phyloP scores from a whole-genome alignment of 2,329 filamentous ascomycete genomes.

The Aspergillus hortae region DNA sequence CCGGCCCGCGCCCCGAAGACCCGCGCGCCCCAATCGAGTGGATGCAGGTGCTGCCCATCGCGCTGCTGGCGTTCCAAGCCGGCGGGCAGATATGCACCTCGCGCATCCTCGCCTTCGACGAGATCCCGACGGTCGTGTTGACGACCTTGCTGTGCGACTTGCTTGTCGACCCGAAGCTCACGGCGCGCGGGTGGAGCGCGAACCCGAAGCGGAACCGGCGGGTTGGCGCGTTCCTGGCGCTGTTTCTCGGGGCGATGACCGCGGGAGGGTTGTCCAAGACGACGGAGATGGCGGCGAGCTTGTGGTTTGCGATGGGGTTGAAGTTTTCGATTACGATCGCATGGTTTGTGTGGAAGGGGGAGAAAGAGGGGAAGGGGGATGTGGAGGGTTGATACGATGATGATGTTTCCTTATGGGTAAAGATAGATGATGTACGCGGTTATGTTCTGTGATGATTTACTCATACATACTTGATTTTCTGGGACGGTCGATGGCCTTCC shows the following conservation, averaged over 20 bases:
- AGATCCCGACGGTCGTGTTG: slow-evolving; percentile 42
- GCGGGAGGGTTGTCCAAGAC: slow-evolving; percentile 38
- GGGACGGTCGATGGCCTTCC: too few species aligned
- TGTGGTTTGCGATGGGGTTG: slow-evolving; percentile 40
- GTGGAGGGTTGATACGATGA: slow-evolving; percentile 6
- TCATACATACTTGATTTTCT: neutral
- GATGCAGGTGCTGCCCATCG: slow-evolving; percentile 37
- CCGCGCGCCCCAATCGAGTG: slow-evolving; percentile 31
- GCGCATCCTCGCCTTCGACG: slow-evolving; percentile 34
- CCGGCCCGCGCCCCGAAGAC: slow-evolving; percentile 28
- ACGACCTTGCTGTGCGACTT: slow-evolving; percentile 41
- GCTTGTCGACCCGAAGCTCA: slow-evolving; percentile 31
- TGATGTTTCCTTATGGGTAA: neutral
- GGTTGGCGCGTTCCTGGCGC: slow-evolving; percentile 33
- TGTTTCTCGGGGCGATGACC: slow-evolving; percentile 40
- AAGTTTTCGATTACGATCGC: slow-evolving; percentile 32
- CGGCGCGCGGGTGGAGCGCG: slow-evolving; percentile 10
- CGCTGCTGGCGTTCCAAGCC: slow-evolving; percentile 39
- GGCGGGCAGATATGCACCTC: slow-evolving; percentile 40
- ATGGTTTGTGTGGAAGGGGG: slow-evolving; percentile 36
- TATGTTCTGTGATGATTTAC: neutral
- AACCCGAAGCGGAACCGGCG: slow-evolving; percentile 34
- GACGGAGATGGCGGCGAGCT: slow-evolving; percentile 31
- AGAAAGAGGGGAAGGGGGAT: slow-evolving; percentile 8
- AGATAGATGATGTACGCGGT: neutral